Evolutionary conservation across 2,329 filamentous ascomycete species (phyloP).

Genomic region (Verticillium nonalfalfae): DNA sequence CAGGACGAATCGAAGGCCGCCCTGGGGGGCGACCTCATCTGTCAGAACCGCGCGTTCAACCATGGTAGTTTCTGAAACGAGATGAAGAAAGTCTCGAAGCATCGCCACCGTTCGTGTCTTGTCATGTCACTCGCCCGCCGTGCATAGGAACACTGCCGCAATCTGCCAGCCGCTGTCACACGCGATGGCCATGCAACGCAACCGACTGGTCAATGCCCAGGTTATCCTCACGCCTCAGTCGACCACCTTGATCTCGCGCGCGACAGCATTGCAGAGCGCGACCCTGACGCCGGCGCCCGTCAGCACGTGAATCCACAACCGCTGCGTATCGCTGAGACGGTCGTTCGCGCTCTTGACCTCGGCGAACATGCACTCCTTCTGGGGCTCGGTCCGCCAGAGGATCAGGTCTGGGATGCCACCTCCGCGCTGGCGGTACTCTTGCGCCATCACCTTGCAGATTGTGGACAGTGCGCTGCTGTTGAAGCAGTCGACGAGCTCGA

Average conservation of each 20-base stretch:
- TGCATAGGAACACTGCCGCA: not conserved
- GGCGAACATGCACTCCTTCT: constrained; percentile 61
- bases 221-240: constrained; percentile 18
- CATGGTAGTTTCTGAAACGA: not conserved
- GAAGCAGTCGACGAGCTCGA: constrained; percentile 75
- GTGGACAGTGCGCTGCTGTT: constrained; percentile 72
- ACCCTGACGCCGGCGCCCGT: constrained; percentile 78
- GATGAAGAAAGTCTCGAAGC: not conserved
- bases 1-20: not conserved
- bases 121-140: not conserved
- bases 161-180: not conserved
- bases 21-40: not conserved
- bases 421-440: constrained; percentile 84
- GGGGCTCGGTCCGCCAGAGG: constrained; percentile 59
- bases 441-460: constrained; percentile 88
- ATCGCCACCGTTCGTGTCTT: not conserved
- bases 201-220: not conserved
- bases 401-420: constrained; percentile 91
- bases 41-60: not conserved
- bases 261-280: constrained; percentile 66
- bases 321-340: constrained; percentile 88
- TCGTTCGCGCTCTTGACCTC: constrained; percentile 86
- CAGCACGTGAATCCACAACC: constrained; percentile 94
- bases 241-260: constrained; percentile 41
- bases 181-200: not conserved